A percentile compares a stretch with the other conserved stretches of the same genome.
phyloP scores from a whole-genome alignment of 805 yeast genomes.

The Ogataea methanolica region DNA sequence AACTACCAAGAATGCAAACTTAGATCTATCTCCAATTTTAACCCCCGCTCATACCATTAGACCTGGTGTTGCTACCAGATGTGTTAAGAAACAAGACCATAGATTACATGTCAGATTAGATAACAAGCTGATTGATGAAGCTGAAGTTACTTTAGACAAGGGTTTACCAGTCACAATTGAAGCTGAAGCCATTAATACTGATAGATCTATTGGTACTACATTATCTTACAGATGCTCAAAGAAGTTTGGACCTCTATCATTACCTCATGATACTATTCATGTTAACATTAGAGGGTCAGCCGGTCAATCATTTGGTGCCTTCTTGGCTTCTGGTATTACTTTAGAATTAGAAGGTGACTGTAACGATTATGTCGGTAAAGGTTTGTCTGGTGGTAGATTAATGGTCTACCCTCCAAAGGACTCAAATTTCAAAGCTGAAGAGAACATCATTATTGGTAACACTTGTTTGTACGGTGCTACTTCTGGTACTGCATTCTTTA shows the following conservation, averaged over 20 bases:
- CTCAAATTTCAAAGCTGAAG: slow-evolving; percentile 86
- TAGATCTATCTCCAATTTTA: slow-evolving; percentile 87
- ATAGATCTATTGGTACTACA: slow-evolving; percentile 94
- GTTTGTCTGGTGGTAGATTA: slow-evolving; percentile 91
- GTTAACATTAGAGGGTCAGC: slow-evolving; percentile 91
- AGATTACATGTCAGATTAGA: slow-evolving; percentile 88
- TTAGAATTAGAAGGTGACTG: slow-evolving; percentile 96
- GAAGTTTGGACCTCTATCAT: slow-evolving; percentile 85
- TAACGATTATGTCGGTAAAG: slow-evolving; percentile 97
- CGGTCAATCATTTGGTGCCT: slow-evolving; percentile 98
- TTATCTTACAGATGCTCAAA: slow-evolving; percentile 91
- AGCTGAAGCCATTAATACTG: slow-evolving; percentile 91
- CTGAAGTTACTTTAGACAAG: slow-evolving; percentile 90
- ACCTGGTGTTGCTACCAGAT: slow-evolving; percentile 94
- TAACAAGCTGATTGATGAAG: slow-evolving; percentile 92
- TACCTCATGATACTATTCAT: slow-evolving; percentile 95
- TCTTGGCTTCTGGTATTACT: slow-evolving; percentile 93
- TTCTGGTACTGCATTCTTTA: slow-evolving; percentile 85
- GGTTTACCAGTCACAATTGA: slow-evolving; percentile 96
- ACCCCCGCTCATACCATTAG: slow-evolving; percentile 96
- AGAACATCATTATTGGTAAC: slow-evolving; percentile 94
- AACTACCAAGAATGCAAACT: slow-evolving; percentile 83
- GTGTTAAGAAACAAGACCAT: slow-evolving; percentile 91
- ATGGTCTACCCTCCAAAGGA: slow-evolving; percentile 87
- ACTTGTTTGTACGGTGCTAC: slow-evolving; percentile 98